These are phyloP conservation scores for Phaeotremella skinneri DNA, from an alignment of 768 basidiomycete species.

Conservation along the genomic window DNA sequence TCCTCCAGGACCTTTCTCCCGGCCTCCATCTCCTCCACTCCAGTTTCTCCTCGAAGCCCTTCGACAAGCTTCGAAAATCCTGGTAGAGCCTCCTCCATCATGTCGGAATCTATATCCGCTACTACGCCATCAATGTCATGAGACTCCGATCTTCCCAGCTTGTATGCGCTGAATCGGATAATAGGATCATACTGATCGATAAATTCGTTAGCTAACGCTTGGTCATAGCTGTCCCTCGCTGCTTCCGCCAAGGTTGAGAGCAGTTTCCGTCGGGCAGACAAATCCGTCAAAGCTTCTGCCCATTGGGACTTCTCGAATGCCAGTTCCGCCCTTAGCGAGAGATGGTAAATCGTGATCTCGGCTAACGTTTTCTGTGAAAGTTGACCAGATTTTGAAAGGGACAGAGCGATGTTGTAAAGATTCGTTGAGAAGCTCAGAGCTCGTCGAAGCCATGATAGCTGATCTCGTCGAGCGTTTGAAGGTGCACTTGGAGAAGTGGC, in stretches of 20 bases:
- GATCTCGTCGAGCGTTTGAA: conserved; percentile 26
- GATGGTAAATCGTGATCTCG: conserved; percentile 72
- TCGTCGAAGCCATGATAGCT: conserved; percentile 45
- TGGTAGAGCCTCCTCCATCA: conserved; percentile 62
- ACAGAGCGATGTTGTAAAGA: conserved; percentile 55
- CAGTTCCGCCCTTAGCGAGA: conserved; percentile 79
- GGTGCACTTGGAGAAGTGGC: conserved; percentile 56
- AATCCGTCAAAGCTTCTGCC: conserved; percentile 65
- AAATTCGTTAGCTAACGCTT: conserved; percentile 79
- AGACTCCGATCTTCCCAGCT: conserved; percentile 70
- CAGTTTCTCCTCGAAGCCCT: conserved; percentile 58
- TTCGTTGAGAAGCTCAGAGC: conserved; percentile 33
- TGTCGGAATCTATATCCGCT: conserved; percentile 44
- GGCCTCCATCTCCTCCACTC: conserved; percentile 58
- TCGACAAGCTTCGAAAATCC: conserved; percentile 59
- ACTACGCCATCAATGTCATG: conserved; percentile 56
- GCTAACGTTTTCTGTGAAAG: conserved; percentile 60
- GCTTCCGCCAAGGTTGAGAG: conserved; percentile 53
- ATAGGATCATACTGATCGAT: conserved; percentile 85
- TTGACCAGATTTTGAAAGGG: conserved; percentile 69
- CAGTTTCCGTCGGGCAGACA: conserved; percentile 72
- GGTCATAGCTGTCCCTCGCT: conserved; percentile 66
- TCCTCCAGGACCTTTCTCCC: conserved; percentile 61
- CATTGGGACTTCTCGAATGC: conserved; percentile 73
- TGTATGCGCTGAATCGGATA: conserved; percentile 88